These are phyloP conservation scores for Fusarium annulatum DNA, from an alignment of 2,329 filamentous ascomycete genomes.

Conservation along the genomic window DNA sequence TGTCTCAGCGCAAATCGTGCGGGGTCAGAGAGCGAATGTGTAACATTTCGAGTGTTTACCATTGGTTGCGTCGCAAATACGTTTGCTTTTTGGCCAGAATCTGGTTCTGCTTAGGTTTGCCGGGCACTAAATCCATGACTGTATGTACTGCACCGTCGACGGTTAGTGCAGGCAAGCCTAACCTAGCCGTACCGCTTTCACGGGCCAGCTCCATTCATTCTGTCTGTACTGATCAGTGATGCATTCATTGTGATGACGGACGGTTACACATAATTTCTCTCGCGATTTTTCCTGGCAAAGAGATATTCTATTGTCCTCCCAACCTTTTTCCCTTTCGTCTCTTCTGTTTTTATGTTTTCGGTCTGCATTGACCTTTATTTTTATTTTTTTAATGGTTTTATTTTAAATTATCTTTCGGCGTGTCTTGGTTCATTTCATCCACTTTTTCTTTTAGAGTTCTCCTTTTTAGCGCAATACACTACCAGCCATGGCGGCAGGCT, in stretches of 20 bases:
- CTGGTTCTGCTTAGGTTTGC: not conserved
- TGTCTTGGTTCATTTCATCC: not conserved
- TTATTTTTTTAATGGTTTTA: not conserved
- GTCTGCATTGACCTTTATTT: not conserved
- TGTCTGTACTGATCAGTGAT: not conserved
- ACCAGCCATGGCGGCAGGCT: not conserved
- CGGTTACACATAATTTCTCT: not conserved
- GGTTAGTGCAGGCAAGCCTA: not conserved
- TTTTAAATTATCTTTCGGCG: not conserved
- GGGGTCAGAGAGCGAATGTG: constrained; percentile 12
- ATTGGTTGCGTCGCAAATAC: not conserved
- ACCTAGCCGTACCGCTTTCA: not conserved
- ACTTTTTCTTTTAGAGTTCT: not conserved
- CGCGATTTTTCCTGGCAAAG: not conserved
- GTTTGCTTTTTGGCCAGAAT: not conserved
- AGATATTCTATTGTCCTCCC: not conserved
- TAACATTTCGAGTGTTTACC: not conserved
- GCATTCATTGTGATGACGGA: not conserved
- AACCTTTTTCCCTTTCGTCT: not conserved
- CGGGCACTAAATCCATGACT: not conserved
- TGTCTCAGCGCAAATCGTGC: not conserved
- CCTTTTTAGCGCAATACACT: not conserved
- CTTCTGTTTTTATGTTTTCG: not conserved
- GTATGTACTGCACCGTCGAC: not conserved
- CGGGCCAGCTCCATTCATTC: not conserved